phyloP scores from a whole-genome alignment of 2,329 filamentous ascomycete genomes.

The Stagonosporopsis tanaceti region DNA sequence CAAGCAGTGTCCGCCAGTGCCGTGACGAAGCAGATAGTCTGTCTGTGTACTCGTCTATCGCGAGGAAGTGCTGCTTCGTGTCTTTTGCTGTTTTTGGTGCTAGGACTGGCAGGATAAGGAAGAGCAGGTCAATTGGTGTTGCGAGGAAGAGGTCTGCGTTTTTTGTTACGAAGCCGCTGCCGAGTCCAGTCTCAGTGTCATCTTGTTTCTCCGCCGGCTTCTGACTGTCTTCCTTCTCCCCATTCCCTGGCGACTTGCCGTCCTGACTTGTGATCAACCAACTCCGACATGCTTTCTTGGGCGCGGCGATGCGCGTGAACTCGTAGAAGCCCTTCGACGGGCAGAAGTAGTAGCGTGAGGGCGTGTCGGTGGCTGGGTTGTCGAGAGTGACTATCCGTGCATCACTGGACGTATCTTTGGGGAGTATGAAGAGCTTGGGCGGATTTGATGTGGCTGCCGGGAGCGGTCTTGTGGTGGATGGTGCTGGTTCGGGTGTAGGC shows the following conservation, averaged over 20 bases:
- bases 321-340: slow-evolving; percentile 67
- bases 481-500: slow-evolving; percentile 33
- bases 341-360: slow-evolving; percentile 66
- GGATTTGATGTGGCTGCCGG: slow-evolving; percentile 51
- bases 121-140: slow-evolving; percentile 83
- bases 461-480: slow-evolving; percentile 39
- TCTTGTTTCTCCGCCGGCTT: background rate
- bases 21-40: slow-evolving; percentile 62
- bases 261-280: slow-evolving; percentile 56
- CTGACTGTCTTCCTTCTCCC: background rate
- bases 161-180: slow-evolving; percentile 66
- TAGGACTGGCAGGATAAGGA: slow-evolving; percentile 80
- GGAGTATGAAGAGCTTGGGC: slow-evolving; percentile 66
- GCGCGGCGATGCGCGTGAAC: slow-evolving; percentile 64
- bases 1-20: slow-evolving; percentile 67
- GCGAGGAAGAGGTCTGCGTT: slow-evolving; percentile 81
- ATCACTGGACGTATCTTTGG: slow-evolving; percentile 59
- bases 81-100: slow-evolving; percentile 56
- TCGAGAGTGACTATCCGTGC: slow-evolving; percentile 65
- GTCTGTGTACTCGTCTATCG: slow-evolving; percentile 76
- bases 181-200: slow-evolving; percentile 14
- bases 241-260: background rate
- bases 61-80: slow-evolving; percentile 70
- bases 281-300: slow-evolving; percentile 61
- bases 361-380: slow-evolving; percentile 59